Conservation (phyloP, 2,329 filamentous ascomycete species). For the Ramularia collo-cygni region DNA sequence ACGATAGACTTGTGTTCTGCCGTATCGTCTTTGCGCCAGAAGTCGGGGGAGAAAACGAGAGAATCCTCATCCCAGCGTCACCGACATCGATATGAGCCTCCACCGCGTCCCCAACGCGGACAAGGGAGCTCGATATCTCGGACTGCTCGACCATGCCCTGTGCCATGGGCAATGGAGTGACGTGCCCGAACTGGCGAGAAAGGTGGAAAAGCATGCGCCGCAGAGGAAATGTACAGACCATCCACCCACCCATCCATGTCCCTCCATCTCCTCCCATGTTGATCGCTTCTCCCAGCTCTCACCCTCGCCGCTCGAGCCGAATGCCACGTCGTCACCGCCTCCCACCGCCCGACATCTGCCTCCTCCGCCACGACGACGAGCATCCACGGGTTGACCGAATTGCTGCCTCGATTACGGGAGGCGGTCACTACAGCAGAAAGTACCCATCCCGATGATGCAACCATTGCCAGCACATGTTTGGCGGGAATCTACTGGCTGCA, state of each 20-base stretch:
- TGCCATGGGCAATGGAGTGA: slow-evolving; percentile 83
- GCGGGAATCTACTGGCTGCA: slow-evolving; percentile 82
- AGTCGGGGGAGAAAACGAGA: too few relatives aligned
- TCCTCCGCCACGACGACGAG: slow-evolving; percentile 31
- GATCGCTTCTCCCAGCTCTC: slow-evolving; percentile 32
- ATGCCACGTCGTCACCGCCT: slow-evolving; percentile 40
- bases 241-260: slow-evolving; percentile 10
- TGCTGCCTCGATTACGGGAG: slow-evolving; percentile 35
- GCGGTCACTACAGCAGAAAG: slow-evolving; percentile 20
- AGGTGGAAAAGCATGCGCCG: slow-evolving; percentile 89
- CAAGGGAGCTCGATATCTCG: slow-evolving; percentile 78
- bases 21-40: too few relatives aligned
- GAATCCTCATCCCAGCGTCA: too few relatives aligned
- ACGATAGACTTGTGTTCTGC: slow-evolving; percentile 9
- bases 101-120: slow-evolving; percentile 21
- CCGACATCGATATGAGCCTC: slow-evolving; percentile 21
- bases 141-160: slow-evolving; percentile 75
- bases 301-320: slow-evolving; percentile 42
- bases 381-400: slow-evolving; percentile 30
- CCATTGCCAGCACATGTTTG: slow-evolving; percentile 76
- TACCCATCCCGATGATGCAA: slow-evolving; percentile 44
- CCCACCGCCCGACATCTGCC: slow-evolving; percentile 37
- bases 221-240: slow-evolving; percentile 67
- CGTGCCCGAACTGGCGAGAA: slow-evolving; percentile 81
- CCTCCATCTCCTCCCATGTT: slow-evolving; percentile 4